Base-by-base conservation (phyloP, 2,329 filamentous ascomycete genomes). In the Ceratocystis cacaofunesta region DNA sequence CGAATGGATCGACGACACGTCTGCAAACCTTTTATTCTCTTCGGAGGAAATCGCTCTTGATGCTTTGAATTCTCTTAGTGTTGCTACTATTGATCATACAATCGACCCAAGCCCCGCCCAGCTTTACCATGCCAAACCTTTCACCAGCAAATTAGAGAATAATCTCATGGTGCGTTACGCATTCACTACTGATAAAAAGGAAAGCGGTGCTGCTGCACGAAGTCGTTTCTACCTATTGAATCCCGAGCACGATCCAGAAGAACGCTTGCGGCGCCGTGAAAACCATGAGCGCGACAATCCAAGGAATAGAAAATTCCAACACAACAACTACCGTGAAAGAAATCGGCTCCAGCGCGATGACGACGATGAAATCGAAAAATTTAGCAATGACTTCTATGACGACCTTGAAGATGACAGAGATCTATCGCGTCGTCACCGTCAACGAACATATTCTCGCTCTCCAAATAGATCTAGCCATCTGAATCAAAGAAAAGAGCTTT, bases 1-100 rank as follows among this genome's bases (percentile, higher is more conserved):
- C 69, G 91, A 97, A 76, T 99, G 94, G 94, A 90, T 99, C 69
- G 90, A 97, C 73, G 94, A 99, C 74, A 86, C 84, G 5, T 92
- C 90, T 0, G 90, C 90, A 68, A 97, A 97, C 73, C 79, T 96
- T 64, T 75, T 95, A 63, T 97, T 94, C 76, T 78, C 76, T 48
- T 80, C 80, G 5, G 78, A 83, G 15, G 72, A 74, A 28, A 72
- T 74, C 5, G 83, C 83, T 1, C 76, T 78, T 19, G 78, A 82
- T 60, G 85, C 84, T 19, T 75, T 87, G 22, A 71, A 76, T 30
- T 78, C 82, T 5, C 77, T 87, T 32, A 76, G 79, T 65, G 75
- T 76, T 19, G 74, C 82, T 19, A 74, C 82, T 69, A 75, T 85
- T 68, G 82, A 87, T 63, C 71, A 62, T n/a, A 78, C 81, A 0